A percentile compares a stretch with the other conserved stretches of the same genome.
Conservation (phyloP, 805 yeast genomes). For the Zygosaccharomyces bisporus region DNA sequence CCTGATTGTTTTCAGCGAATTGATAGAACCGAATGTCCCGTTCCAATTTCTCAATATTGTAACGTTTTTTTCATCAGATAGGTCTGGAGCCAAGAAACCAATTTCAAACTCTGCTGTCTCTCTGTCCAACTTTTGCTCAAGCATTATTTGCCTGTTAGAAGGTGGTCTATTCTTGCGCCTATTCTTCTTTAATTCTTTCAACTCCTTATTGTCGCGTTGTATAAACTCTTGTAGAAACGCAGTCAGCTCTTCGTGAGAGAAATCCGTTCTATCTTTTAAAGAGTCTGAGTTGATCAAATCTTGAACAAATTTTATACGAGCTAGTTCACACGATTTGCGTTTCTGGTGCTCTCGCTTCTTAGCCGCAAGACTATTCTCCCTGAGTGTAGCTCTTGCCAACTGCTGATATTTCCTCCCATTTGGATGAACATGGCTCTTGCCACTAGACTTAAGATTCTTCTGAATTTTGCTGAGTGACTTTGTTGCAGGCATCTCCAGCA, state of each 20-base stretch:
- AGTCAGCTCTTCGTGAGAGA: slow-evolving; percentile 56
- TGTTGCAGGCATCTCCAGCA: slow-evolving; percentile 32
- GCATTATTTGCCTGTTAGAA: slow-evolving; percentile 59
- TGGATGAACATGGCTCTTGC: slow-evolving; percentile 54
- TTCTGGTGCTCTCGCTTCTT: slow-evolving; percentile 56
- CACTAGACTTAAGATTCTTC: slow-evolving; percentile 27
- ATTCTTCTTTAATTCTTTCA: slow-evolving; percentile 52
- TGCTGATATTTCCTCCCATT: slow-evolving; percentile 86
- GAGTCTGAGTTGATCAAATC: slow-evolving; percentile 46
- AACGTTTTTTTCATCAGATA: slow-evolving; percentile 59
- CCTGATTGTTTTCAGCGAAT: slow-evolving; percentile 51
- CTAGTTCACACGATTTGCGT: slow-evolving; percentile 56
- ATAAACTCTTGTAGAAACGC: slow-evolving; percentile 59
- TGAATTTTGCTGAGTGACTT: slow-evolving; percentile 35
- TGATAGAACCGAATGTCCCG: slow-evolving; percentile 74
- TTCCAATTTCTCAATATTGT: slow-evolving; percentile 67
- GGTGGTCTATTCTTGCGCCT: slow-evolving; percentile 91
- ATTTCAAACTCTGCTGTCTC: slow-evolving; percentile 61
- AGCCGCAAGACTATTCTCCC: slow-evolving; percentile 67
- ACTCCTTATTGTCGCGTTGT: slow-evolving; percentile 69
- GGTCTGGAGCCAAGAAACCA: slow-evolving; percentile 73
- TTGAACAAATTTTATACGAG: slow-evolving; percentile 57
- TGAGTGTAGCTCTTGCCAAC: slow-evolving; percentile 76
- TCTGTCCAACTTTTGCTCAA: slow-evolving; percentile 57
- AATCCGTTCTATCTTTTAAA: slow-evolving; percentile 40